phyloP scores from a whole-genome alignment of 371 early-diverging fungal species.

The Circinella minor region DNA sequence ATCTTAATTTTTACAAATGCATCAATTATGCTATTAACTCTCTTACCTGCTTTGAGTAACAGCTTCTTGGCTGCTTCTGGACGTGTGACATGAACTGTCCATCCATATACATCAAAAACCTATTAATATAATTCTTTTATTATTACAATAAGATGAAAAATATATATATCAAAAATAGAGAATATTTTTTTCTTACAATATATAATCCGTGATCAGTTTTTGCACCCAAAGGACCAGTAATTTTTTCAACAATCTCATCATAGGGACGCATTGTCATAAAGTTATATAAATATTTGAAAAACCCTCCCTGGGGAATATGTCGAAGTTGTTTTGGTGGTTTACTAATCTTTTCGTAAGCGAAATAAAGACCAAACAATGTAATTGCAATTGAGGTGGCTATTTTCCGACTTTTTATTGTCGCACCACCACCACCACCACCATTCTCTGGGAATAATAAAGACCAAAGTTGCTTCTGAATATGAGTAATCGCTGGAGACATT shows the following conservation, averaged over 20 bases:
- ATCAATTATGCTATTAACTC: too few relatives aligned
- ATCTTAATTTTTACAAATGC: too few relatives aligned
- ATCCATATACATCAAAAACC: slow-evolving; percentile 12
- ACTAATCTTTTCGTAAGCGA: slow-evolving; percentile 2
- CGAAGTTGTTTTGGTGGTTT: slow-evolving; percentile 21
- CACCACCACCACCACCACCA: not conserved
- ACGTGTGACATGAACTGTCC: slow-evolving; percentile 14
- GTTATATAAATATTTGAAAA: slow-evolving; percentile 1
- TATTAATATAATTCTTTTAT: not conserved
- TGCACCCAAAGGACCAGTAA: not conserved
- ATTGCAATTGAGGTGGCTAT: not conserved
- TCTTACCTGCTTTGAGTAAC: slow-evolving; percentile 16
- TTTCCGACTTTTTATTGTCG: not conserved
- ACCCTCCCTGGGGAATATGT: slow-evolving; percentile 13
- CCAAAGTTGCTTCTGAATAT: not conserved
- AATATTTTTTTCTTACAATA: slow-evolving; percentile 6
- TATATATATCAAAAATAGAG: not conserved
- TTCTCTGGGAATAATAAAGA: not conserved
- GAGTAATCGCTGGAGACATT: too few relatives aligned
- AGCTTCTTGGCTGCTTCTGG: slow-evolving; percentile 20
- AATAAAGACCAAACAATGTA: slow-evolving; percentile 10
- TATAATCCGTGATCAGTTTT: slow-evolving; percentile 17
- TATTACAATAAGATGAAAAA: not conserved
- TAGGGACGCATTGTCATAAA: not conserved
- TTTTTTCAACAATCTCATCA: slow-evolving; percentile 8